Conservation (phyloP, 495 filamentous ascomycete genomes). For the Hyaloscypha finlandica region DNA sequence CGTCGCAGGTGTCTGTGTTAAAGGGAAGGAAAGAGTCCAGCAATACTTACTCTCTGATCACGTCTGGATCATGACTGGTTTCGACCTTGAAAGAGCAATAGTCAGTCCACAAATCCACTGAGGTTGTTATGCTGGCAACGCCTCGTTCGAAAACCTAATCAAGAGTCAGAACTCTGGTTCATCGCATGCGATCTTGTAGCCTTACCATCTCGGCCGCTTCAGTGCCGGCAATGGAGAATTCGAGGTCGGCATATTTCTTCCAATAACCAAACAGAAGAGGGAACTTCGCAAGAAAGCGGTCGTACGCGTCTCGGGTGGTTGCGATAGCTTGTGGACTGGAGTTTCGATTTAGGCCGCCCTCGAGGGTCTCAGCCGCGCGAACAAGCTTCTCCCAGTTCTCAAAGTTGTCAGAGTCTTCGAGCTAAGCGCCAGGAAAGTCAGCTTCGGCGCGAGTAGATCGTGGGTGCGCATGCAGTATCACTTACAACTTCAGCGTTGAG, state of each 20-base stretch:
- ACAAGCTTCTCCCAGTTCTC: conserved; percentile 95
- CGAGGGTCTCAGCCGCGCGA: conserved; percentile 75
- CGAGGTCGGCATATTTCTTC: conserved; percentile 98
- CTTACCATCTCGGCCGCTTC: conserved; percentile 97
- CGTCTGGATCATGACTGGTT: conserved; percentile 88
- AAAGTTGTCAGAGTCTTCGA: conserved; percentile 86
- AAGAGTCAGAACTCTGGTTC: conserved; percentile 5
- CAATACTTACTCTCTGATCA: conserved; percentile 99
- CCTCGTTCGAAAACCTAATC: conserved; percentile 89
- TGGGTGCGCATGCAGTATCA: conserved; percentile 13
- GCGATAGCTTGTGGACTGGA: conserved; percentile 93
- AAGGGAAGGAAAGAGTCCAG: conserved; percentile 69
- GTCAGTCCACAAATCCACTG: conserved; percentile 94
- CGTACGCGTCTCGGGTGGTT: conserved; percentile 79
- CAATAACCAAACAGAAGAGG: conserved; percentile 97
- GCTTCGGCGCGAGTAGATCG: neutral
- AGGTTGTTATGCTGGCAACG: conserved; percentile 87
- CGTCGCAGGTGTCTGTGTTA: conserved; percentile 46
- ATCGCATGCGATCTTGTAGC: conserved; percentile 8
- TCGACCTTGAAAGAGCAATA: conserved; percentile 98
- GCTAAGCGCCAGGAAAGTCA: conserved; percentile 35
- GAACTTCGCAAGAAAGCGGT: conserved; percentile 92
- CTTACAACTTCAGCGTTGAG: conserved; percentile 78
- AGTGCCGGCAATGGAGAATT: conserved; percentile 94
- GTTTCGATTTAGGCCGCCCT: conserved; percentile 94